These are phyloP conservation scores for Halophytophthora polymorphica DNA, from an alignment of 352 stramenopile species.

Conservation along the genomic window DNA sequence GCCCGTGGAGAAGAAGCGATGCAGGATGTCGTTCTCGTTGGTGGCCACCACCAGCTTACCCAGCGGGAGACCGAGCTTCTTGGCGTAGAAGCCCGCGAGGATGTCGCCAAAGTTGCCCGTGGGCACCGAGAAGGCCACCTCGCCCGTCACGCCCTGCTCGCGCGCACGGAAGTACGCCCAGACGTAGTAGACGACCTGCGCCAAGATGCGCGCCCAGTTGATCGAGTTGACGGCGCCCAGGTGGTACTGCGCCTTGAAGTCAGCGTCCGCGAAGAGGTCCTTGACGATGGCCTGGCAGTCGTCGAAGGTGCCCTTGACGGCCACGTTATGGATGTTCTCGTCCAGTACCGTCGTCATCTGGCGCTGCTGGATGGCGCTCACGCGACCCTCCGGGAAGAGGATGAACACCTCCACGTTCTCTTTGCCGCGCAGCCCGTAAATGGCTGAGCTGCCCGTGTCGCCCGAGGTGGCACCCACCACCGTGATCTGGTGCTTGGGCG, in stretches of 20 bases:
- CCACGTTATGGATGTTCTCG: slow-evolving; percentile 97
- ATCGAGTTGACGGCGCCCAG: slow-evolving; percentile 99
- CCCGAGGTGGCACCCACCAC: slow-evolving; percentile 97
- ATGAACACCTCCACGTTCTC: slow-evolving; percentile 98
- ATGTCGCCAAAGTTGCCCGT: slow-evolving; percentile 99
- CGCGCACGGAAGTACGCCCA: slow-evolving; percentile 94
- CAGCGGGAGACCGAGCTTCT: slow-evolving; percentile 91
- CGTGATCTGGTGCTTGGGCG: slow-evolving; percentile 86
- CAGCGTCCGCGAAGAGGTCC: slow-evolving; percentile 93
- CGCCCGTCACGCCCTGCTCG: slow-evolving; percentile 55
- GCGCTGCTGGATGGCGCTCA: slow-evolving; percentile 97
- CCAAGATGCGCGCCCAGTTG: slow-evolving; percentile 99
- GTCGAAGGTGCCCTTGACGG: slow-evolving; percentile 96
- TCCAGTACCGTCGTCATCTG: slow-evolving; percentile 99
- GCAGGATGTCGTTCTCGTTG: slow-evolving; percentile 99
- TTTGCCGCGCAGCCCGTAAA: slow-evolving; percentile 97
- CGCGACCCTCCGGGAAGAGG: slow-evolving; percentile 94
- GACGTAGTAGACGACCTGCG: slow-evolving; percentile 99
- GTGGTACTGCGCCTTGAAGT: slow-evolving; percentile 91
- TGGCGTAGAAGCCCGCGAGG: slow-evolving; percentile 97
- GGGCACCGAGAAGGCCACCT: slow-evolving; percentile 95
- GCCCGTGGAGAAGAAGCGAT: slow-evolving; percentile 97
- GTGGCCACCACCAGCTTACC: slow-evolving; percentile 97
- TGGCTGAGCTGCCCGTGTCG: slow-evolving; percentile 97
- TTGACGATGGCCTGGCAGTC: slow-evolving; percentile 99